Conservation (phyloP, 768 basidiomycete species). For the Mycena olivaceomarginata region DNA sequence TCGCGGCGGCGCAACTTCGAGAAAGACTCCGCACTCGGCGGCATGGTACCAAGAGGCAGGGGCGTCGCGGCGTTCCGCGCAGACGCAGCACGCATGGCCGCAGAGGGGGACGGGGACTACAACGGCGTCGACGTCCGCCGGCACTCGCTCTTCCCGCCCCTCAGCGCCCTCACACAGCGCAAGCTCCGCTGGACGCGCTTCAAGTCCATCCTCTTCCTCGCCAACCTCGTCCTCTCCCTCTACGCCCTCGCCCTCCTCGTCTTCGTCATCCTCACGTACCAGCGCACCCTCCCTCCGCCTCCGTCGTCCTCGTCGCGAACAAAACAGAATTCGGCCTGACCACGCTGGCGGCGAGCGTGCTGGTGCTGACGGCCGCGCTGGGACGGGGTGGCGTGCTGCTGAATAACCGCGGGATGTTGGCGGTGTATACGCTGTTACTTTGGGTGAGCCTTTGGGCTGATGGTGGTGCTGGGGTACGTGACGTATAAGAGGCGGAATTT, state of each 20-base stretch:
- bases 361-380: slow-evolving; percentile 50
- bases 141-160: background rate
- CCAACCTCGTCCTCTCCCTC: slow-evolving; percentile 30
- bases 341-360: slow-evolving; percentile 56
- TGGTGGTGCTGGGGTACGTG: slow-evolving; percentile 87
- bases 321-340: slow-evolving; percentile 58
- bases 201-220: slow-evolving; percentile 41
- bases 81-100: slow-evolving; percentile 64
- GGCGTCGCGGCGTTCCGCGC: slow-evolving; percentile 74
- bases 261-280: slow-evolving; percentile 37
- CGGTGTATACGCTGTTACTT: slow-evolving; percentile 85
- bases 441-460: slow-evolving; percentile 84
- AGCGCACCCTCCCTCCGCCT: slow-evolving; percentile 33
- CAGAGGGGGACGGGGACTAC: slow-evolving; percentile 67
- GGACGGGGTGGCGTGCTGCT: slow-evolving; percentile 52
- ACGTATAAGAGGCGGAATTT: slow-evolving; percentile 79
- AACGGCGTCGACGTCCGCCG: slow-evolving; percentile 52
- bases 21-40: background rate
- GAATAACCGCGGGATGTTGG: slow-evolving; percentile 73
- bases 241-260: slow-evolving; percentile 41
- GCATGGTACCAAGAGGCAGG: slow-evolving; percentile 63
- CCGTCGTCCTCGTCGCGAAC: slow-evolving; percentile 56
- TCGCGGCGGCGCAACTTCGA: slow-evolving; percentile 46
- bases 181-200: slow-evolving; percentile 41
- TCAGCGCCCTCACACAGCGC: background rate